Percentiles rank a stretch among this genome's conserved stretches.
phyloP scores from a whole-genome alignment of 1,284 basidiomycete species.

The Cutaneotrichosporon sp. region DNA sequence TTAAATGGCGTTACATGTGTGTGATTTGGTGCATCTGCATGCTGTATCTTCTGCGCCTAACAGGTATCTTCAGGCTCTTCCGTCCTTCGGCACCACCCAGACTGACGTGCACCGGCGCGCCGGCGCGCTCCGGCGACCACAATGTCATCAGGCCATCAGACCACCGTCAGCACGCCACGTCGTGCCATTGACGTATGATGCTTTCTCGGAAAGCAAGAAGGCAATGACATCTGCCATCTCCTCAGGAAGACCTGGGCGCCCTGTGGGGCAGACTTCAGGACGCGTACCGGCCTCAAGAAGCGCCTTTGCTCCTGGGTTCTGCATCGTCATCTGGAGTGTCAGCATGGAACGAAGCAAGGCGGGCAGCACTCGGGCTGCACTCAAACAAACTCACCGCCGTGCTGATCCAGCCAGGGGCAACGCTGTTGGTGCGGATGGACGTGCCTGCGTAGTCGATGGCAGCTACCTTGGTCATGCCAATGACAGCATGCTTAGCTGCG shows the following conservation, averaged over 20 bases:
- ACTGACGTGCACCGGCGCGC: too few species aligned
- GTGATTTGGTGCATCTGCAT: too few species aligned
- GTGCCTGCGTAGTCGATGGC: constrained; percentile 15
- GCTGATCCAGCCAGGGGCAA: constrained; percentile 13
- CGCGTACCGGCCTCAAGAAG: not conserved
- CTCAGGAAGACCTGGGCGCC: constrained; percentile 23
- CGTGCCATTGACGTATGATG: constrained; percentile 32
- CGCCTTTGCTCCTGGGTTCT: constrained; percentile 4
- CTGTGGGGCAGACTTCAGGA: constrained; percentile 14
- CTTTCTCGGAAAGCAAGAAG: constrained; percentile 29
- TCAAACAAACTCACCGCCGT: constrained; percentile 17
- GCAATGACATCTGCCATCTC: constrained; percentile 35
- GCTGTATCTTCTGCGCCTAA: too few species aligned
- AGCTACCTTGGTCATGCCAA: constrained; percentile 18
- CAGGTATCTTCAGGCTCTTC: too few species aligned
- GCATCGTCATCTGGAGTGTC: constrained; percentile 8
- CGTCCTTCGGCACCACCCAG: too few species aligned
- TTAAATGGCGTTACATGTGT: too few species aligned
- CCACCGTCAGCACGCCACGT: constrained; percentile 35
- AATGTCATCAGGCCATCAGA: constrained; percentile 3
- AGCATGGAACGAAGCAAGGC: too few species aligned
- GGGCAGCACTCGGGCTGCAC: too few species aligned
- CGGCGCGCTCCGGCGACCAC: too few species aligned
- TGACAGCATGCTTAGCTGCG: constrained; percentile 21
- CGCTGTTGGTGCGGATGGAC: constrained; percentile 16